A percentile compares a stretch with the other conserved stretches of the same genome.
phyloP scores from a whole-genome alignment of 2,329 filamentous ascomycete genomes.

The Colletotrichum musae region DNA sequence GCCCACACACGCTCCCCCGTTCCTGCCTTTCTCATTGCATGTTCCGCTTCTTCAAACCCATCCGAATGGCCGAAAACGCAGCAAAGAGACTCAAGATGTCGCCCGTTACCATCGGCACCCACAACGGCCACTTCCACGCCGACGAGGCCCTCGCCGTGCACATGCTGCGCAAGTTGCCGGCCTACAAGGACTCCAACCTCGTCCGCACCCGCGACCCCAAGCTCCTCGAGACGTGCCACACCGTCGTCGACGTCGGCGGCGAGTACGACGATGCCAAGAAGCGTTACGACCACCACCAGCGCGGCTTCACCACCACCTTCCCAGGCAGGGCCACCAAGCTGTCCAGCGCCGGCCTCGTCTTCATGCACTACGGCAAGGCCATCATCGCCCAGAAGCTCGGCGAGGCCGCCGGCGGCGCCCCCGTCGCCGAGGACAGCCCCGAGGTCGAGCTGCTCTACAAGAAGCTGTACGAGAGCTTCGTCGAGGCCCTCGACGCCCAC shows the following conservation, averaged over 20 bases:
- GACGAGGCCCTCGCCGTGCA: constrained; percentile 98
- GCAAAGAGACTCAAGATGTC: constrained; percentile 87
- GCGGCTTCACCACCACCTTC: constrained; percentile 88
- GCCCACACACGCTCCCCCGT: not conserved
- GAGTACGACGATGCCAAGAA: constrained; percentile 84
- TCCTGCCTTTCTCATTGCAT: constrained; percentile 50
- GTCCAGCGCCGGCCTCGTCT: constrained; percentile 93
- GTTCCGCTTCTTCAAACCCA: constrained; percentile 55
- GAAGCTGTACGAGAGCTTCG: constrained; percentile 93
- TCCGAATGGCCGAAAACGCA: constrained; percentile 76
- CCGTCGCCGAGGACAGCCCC: constrained; percentile 69
- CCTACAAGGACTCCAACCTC: constrained; percentile 81
- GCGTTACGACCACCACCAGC: constrained; percentile 98
- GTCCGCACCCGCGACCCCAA: constrained; percentile 90
- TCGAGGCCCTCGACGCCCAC: constrained; percentile 97
- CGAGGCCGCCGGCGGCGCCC: constrained; percentile 62
- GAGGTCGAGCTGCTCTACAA: constrained; percentile 84
- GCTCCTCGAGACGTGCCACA: constrained; percentile 86
- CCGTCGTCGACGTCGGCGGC: constrained; percentile 97
- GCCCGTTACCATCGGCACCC: constrained; percentile 81
- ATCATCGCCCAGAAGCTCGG: constrained; percentile 77
- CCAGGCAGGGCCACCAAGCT: constrained; percentile 89
- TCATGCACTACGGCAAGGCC: constrained; percentile 91
- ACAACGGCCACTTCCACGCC: constrained; percentile 99
- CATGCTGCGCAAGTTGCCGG: constrained; percentile 90